These are phyloP conservation scores for Thalassiosira livingstoniorum DNA, from an alignment of 352 stramenopile genomes.

Conservation along the genomic window DNA sequence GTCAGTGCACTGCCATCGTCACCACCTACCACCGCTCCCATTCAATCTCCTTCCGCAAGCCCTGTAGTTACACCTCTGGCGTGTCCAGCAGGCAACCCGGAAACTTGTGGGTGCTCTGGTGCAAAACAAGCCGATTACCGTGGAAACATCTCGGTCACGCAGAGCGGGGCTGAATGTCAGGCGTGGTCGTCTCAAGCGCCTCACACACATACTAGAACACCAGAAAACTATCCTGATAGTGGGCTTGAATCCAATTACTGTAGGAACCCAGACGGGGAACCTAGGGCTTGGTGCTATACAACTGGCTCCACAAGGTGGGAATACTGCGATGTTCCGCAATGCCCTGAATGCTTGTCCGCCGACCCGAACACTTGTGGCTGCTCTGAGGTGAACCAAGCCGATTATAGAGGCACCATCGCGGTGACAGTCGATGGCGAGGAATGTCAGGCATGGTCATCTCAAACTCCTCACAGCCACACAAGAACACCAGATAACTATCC, in stretches of 20 bases:
- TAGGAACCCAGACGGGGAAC: slow-evolving; percentile 34
- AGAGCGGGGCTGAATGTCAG: slow-evolving; percentile 12
- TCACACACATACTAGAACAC: slow-evolving; percentile 16
- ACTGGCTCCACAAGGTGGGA: slow-evolving; percentile 16
- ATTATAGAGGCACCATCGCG: slow-evolving; percentile 28
- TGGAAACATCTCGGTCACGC: slow-evolving; percentile 18
- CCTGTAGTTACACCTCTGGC: background rate
- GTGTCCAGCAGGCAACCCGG: background rate
- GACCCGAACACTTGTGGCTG: slow-evolving; percentile 12
- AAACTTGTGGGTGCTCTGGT: slow-evolving; percentile 9
- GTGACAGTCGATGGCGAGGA: slow-evolving; percentile 1
- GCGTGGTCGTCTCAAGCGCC: slow-evolving; percentile 22
- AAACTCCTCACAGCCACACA: slow-evolving; percentile 21
- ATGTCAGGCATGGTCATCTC: slow-evolving; percentile 30
- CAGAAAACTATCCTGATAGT: slow-evolving; percentile 14
- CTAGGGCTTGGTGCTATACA: slow-evolving; percentile 43
- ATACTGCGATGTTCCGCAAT: background rate
- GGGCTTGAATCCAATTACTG: slow-evolving; percentile 44
- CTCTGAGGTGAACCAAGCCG: slow-evolving; percentile 11
- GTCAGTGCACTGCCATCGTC: too few relatives aligned
- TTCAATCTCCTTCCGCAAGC: too few relatives aligned
- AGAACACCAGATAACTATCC: slow-evolving; percentile 26
- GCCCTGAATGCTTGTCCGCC: background rate
- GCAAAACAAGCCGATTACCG: slow-evolving; percentile 37
- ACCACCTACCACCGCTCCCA: too few relatives aligned